Evolutionary conservation across 148 eudicot genomes (phyloP).

Genomic region (Euryodendron excelsum): DNA sequence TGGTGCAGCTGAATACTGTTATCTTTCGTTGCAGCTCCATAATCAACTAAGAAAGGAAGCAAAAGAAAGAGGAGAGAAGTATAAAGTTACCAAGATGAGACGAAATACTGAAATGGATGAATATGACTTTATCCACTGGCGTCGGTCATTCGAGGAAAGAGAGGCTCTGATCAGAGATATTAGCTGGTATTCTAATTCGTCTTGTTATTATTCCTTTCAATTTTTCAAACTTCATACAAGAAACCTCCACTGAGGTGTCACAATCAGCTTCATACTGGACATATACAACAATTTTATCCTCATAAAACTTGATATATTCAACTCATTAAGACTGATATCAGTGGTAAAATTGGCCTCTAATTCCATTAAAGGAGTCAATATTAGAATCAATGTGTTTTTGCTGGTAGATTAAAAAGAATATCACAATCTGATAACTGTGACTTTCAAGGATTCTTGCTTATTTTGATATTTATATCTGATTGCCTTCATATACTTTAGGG

Average conservation of each 20-base stretch:
- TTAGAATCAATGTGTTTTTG: too few relatives aligned
- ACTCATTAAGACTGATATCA: too few relatives aligned
- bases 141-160: slow-evolving; percentile 94
- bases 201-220: background rate
- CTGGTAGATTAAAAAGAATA: too few relatives aligned
- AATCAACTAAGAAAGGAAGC: slow-evolving; percentile 65
- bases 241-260: slow-evolving; percentile 12
- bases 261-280: too few relatives aligned
- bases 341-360: too few relatives aligned
- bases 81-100: slow-evolving; percentile 56
- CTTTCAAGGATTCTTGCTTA: background rate
- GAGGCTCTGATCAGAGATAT: slow-evolving; percentile 93
- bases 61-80: slow-evolving; percentile 71
- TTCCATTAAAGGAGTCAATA: too few relatives aligned
- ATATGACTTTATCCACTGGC: slow-evolving; percentile 93
- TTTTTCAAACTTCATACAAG: background rate
- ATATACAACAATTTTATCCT: too few relatives aligned
- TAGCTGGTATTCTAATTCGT: slow-evolving; percentile 56
- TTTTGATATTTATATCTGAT: too few relatives aligned
- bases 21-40: slow-evolving; percentile 48
- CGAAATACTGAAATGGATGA: slow-evolving; percentile 92
- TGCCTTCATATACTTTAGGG: too few relatives aligned
- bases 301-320: too few relatives aligned
- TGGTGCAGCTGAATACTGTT: slow-evolving; percentile 22
- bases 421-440: background rate